Percentiles rank a stretch among this genome's conserved stretches.
Evolutionary conservation across 1,284 basidiomycete genomes (phyloP).

Genomic region (Afroboletus lepidellus): DNA sequence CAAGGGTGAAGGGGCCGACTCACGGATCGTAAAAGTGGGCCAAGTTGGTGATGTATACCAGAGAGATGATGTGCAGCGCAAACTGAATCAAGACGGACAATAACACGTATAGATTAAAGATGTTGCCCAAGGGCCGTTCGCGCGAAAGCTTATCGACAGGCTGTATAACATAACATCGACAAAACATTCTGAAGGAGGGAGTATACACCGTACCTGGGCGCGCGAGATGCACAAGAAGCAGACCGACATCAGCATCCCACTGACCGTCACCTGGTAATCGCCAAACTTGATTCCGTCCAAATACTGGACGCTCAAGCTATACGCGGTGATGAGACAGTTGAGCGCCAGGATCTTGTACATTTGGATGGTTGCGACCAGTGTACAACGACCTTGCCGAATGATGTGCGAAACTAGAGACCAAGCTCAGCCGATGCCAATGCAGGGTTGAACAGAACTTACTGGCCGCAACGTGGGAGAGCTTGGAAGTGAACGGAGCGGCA

Average conservation of each 20-base stretch:
- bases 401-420: conserved; percentile 77
- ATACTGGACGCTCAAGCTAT: conserved; percentile 93
- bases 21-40: conserved; percentile 78
- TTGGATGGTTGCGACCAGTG: conserved; percentile 93
- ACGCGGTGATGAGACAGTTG: conserved; percentile 95
- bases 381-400: conserved; percentile 94
- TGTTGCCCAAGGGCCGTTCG: conserved; percentile 89
- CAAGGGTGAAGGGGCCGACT: conserved; percentile 30
- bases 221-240: conserved; percentile 96
- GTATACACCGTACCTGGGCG: conserved; percentile 69
- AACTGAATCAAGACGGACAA: conserved; percentile 90
- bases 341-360: conserved; percentile 99
- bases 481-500: conserved; percentile 95
- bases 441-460: conserved; percentile 51
- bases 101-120: conserved; percentile 93
- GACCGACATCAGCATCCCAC: conserved; percentile 94
- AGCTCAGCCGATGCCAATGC: conserved; percentile 9
- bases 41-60: conserved; percentile 89
- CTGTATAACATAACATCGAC: conserved; percentile 38
- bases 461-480: conserved; percentile 89
- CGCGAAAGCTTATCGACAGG: conserved; percentile 89
- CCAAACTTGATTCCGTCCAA: conserved; percentile 97
- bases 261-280: conserved; percentile 92
- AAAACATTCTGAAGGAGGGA: not conserved
- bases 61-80: conserved; percentile 82